Evolutionary conservation across 2,329 filamentous ascomycete species (phyloP).

Genomic region (Endoconidiophora laricicola): DNA sequence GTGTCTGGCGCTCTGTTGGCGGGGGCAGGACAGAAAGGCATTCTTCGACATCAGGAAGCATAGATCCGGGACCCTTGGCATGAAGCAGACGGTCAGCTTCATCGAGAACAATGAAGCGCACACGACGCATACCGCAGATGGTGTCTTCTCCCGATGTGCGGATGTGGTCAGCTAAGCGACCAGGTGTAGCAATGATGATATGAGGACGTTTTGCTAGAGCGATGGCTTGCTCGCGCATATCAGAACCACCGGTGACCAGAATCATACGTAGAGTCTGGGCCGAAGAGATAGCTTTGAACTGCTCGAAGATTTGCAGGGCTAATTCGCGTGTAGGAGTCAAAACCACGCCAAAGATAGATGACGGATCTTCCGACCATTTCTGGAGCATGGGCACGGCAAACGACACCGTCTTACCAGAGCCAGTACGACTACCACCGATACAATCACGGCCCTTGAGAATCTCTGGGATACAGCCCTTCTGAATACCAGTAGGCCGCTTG

Average conservation of each 20-base stretch:
- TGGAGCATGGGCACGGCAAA: slow-evolving; percentile 92
- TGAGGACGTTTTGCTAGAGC: slow-evolving; percentile 70
- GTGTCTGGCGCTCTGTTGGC: slow-evolving; percentile 65
- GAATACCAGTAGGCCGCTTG: slow-evolving; percentile 76
- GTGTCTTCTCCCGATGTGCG: slow-evolving; percentile 83
- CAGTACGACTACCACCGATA: slow-evolving; percentile 85
- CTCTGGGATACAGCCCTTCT: slow-evolving; percentile 80
- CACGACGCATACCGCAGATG: slow-evolving; percentile 59
- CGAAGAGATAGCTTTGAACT: slow-evolving; percentile 82
- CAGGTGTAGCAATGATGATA: slow-evolving; percentile 85
- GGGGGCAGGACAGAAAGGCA: slow-evolving; percentile 71
- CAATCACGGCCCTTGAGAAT: slow-evolving; percentile 84
- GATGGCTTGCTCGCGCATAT: slow-evolving; percentile 84
- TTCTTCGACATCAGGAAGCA: slow-evolving; percentile 87
- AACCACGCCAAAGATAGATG: slow-evolving; percentile 76
- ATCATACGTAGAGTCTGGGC: slow-evolving; percentile 75
- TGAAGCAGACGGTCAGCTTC: slow-evolving; percentile 84
- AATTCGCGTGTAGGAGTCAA: slow-evolving; percentile 84
- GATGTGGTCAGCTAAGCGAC: slow-evolving; percentile 85
- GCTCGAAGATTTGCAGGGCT: slow-evolving; percentile 89
- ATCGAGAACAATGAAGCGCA: slow-evolving; percentile 78
- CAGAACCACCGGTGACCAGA: slow-evolving; percentile 79
- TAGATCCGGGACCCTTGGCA: slow-evolving; percentile 57
- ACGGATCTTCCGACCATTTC: slow-evolving; percentile 81
- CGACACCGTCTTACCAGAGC: slow-evolving; percentile 92